Conservation (phyloP, 305 asterid species). For the Euphrasia arctica region DNA sequence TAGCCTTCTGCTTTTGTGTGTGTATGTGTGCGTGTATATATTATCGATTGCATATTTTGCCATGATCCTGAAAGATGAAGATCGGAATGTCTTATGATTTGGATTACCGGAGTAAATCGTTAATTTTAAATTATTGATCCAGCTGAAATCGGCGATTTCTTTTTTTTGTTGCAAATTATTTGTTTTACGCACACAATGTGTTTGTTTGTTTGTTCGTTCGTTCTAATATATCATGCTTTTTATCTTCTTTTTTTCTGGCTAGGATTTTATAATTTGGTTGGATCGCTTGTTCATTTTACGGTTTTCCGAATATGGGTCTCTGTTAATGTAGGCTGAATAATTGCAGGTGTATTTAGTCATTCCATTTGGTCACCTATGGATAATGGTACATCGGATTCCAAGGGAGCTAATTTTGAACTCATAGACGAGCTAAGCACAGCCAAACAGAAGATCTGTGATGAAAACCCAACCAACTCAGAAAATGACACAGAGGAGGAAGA, state of each 20-base stretch:
- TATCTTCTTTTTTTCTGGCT: not conserved
- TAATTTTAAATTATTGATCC: not conserved
- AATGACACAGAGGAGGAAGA: conserved; percentile 30
- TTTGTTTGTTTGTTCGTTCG: conserved; percentile 5
- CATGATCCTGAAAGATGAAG: conserved; percentile 15
- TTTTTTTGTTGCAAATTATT: not conserved
- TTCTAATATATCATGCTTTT: not conserved
- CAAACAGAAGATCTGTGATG: conserved; percentile 26
- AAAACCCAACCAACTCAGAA: not conserved
- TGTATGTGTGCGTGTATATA: no score
- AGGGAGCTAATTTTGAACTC: conserved; percentile 5
- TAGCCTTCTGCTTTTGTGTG: conserved; percentile 12
- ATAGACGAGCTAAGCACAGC: conserved; percentile 17
- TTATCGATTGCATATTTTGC: conserved; percentile 13
- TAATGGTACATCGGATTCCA: conserved; percentile 9
- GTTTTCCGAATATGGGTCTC: not conserved
- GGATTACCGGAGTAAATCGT: conserved; percentile 7
- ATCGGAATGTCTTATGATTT: not conserved
- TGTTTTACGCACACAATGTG: conserved; percentile 18
- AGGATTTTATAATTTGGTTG: not conserved
- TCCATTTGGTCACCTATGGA: conserved; percentile 30
- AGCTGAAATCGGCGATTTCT: not conserved
- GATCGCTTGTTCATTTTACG: not conserved
- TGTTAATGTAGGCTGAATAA: conserved; percentile 19
- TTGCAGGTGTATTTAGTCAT: conserved; percentile 12